Evolutionary conservation across 176 grass and related monocot species (phyloP), one percentile per base, ranked within the genome.

Genomic region (Pontederia paniculata): DNA sequence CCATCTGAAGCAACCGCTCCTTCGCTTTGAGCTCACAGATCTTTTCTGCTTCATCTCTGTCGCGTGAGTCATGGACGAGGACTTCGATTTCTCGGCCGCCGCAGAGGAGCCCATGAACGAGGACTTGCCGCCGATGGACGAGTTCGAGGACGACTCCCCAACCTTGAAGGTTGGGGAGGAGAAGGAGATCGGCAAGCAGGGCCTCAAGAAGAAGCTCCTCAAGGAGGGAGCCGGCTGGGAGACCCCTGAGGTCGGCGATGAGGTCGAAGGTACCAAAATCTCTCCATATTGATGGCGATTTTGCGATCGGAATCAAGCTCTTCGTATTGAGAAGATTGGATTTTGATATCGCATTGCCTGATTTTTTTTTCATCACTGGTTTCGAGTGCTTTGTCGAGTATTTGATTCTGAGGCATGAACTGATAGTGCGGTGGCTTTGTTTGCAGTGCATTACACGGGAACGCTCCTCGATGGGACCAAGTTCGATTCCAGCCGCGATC

Each of bases 381-480:
- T 54, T 20, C 44, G 58, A 10, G 17, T 21, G 41, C 12, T 23
- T 21, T 5, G n/a, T 48, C 2, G 15, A 37, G 11, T 8, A 14
- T 57, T 70, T 31, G 17, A 19, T 67, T 62, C 62, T 19, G 60
- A 80, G 44, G 72, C 63, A 13, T 54, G 23, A 16, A 17, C 44
- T 2, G 54, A n/a, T 14, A 1, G 7, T 60, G 43, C 13, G 61
- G 42, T 77, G 58, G 48, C 1, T 9, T 17, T 57, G 18, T 7
- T n/a, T 23, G 67, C 76, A 94, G 88, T 94, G 59, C 88, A 88
- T 66, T 94, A 94, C 77, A 94, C 84, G 17, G 88, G 88, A 44
- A 94, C 80, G 42, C 75, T 88, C 45, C 41, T 58, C 57, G 80
- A 94, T 15, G 88, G 84, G 58, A 81, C 88, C 37, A 94, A 80